Conservation (phyloP, 768 basidiomycete species). For the Lanmaoa rubissima region DNA sequence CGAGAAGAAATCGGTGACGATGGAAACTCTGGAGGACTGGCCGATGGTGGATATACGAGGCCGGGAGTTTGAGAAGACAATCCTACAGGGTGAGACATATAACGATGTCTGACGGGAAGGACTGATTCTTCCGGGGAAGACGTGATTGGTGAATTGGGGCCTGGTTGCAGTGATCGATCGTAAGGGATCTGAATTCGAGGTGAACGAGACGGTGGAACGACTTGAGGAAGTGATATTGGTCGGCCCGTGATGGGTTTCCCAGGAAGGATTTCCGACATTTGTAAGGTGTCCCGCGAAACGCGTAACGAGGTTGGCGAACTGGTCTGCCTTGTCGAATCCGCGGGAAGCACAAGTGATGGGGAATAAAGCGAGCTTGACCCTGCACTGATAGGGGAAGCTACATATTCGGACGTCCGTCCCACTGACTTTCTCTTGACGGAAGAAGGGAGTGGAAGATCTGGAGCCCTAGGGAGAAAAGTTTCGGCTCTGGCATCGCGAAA, state of each 20-base stretch:
- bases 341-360: not conserved
- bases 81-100: not conserved
- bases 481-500: constrained; percentile 34
- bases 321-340: not conserved
- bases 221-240: constrained; percentile 5
- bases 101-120: constrained; percentile 1
- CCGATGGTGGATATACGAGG: constrained; percentile 5
- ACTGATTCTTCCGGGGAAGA: constrained; percentile 22
- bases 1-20: not conserved
- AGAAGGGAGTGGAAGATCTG: constrained; percentile 25
- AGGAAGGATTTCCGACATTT: not conserved
- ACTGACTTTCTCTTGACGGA: not conserved
- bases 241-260: not conserved
- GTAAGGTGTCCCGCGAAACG: constrained; percentile 5
- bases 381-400: not conserved
- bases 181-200: constrained; percentile 19
- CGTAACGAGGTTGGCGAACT: not conserved
- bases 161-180: not conserved
- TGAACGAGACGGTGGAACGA: not conserved
- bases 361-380: not conserved
- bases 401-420: not conserved
- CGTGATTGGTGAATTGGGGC: constrained; percentile 10
- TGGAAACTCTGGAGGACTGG: constrained; percentile 1
- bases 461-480: constrained; percentile 28
- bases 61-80: not conserved